Conservation (phyloP, 2,329 filamentous ascomycete species). For the Beauveria scarabaeidicola region DNA sequence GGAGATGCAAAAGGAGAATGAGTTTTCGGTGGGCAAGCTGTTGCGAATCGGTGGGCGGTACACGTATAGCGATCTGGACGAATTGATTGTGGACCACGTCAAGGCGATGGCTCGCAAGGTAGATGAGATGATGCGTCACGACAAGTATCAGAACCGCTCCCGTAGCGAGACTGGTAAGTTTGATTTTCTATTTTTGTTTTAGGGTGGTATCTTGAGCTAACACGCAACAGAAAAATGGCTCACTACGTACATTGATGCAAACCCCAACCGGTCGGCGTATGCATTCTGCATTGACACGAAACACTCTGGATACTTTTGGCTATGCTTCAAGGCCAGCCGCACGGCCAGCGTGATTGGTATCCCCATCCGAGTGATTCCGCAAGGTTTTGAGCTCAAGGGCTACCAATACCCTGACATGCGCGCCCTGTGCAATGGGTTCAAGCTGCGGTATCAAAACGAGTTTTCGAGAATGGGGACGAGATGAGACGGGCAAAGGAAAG, state of each 20-base stretch:
- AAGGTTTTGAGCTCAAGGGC: slow-evolving; percentile 84
- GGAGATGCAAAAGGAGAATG: slow-evolving; percentile 93
- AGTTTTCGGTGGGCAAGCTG: slow-evolving; percentile 83
- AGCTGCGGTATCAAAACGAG: slow-evolving; percentile 63
- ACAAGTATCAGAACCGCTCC: slow-evolving; percentile 82
- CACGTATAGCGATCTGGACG: slow-evolving; percentile 91
- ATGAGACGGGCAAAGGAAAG: slow-evolving; percentile 14
- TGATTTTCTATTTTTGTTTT: not conserved
- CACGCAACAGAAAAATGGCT: slow-evolving; percentile 73
- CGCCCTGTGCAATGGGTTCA: slow-evolving; percentile 94
- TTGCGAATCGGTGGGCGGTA: slow-evolving; percentile 82
- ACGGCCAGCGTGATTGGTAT: slow-evolving; percentile 65
- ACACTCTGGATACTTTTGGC: slow-evolving; percentile 87
- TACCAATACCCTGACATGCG: slow-evolving; percentile 91
- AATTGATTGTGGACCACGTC: slow-evolving; percentile 93
- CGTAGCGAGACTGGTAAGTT: slow-evolving; percentile 75
- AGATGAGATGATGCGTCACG: slow-evolving; percentile 87
- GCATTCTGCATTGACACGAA: slow-evolving; percentile 91
- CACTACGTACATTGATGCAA: slow-evolving; percentile 90
- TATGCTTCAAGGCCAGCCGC: slow-evolving; percentile 91
- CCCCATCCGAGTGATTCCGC: slow-evolving; percentile 83
- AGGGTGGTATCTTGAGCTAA: not conserved
- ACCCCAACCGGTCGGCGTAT: slow-evolving; percentile 87
- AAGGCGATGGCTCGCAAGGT: slow-evolving; percentile 98
- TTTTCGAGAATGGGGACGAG: slow-evolving; percentile 50